Conservation (phyloP, 441 rosid genomes). For the Erysimum cheiri region DNA sequence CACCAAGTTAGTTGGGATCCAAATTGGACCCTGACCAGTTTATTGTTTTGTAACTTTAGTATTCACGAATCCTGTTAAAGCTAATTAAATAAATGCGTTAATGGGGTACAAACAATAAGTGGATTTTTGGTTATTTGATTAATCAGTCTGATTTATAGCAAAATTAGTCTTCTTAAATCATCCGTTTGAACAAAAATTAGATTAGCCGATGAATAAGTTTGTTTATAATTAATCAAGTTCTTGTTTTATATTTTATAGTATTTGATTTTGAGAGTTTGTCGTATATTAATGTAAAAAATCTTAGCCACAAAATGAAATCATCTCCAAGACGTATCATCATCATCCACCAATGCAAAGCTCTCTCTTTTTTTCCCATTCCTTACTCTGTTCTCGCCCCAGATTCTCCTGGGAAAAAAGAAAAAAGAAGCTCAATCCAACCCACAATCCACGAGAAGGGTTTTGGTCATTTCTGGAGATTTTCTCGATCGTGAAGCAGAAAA, state of each 20-base stretch:
- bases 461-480: not conserved
- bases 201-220: not conserved
- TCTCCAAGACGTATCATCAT: slow-evolving; percentile 10
- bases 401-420: not conserved
- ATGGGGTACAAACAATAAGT: too few species aligned
- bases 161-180: not conserved
- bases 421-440: too few species aligned
- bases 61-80: not conserved
- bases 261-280: not conserved
- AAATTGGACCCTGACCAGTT: slow-evolving; percentile 8
- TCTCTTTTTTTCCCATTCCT: not conserved
- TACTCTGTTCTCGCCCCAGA: slow-evolving; percentile 2
- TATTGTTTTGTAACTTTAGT: slow-evolving; percentile 15
- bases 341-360: slow-evolving; percentile 31
- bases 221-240: not conserved
- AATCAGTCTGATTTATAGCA: not conserved
- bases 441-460: slow-evolving; percentile 1
- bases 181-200: not conserved
- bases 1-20: slow-evolving; percentile 16
- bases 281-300: slow-evolving; percentile 6
- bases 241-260: not conserved
- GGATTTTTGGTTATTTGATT: not conserved
- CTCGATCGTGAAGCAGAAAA: not conserved
- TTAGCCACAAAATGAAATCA: slow-evolving; percentile 38
- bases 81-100: slow-evolving; percentile 5